Evolutionary conservation across 345 rosid genomes (phyloP), one percentile per base, ranked within the genome.

Genomic region (Syzygium oleosum): DNA sequence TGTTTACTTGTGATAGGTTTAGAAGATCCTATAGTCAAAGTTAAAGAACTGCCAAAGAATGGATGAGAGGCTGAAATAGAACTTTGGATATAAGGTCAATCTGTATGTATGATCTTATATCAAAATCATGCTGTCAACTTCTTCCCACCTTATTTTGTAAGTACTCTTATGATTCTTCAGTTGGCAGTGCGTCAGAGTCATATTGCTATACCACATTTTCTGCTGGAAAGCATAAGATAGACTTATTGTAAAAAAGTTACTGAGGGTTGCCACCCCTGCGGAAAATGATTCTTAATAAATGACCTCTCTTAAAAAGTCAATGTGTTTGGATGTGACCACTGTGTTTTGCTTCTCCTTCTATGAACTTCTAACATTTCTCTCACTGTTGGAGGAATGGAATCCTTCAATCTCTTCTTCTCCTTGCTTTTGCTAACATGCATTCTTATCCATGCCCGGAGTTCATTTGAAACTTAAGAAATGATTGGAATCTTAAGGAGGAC

Each of bases 181-280:
- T 23, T 58, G 29, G 29, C 15, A 58, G 0, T 1, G 65, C 1
- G 7, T 25, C 7, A 25, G 0, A 58, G 3, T 58, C 2, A 58
- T 58, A 58, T 58, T 25, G 65, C 29, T 25, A 25, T 0, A 0
- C 2, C 14, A 25, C 29, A 58, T 58, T 58, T 58, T 22, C 29
- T 5, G 4, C 11, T 25, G 29, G 29, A 58, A 23, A 22, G 2
- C 13, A 22, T 8, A 56, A 56, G n/a, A 56, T 56, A 23, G 61
- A 56, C n/a, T 56, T 22, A 27, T 56, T 56, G n/a, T 9, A 9
- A 56, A 22, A 56, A 23, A 56, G 61, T 23, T 22, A 56, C 2
- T 5, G 1, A 9, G 23, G 0, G 0, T 56, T 0, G 61, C 61
- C 0, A 0, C 29, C 2, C 0, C 7, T 25, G 2, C 61, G 5